Percentiles rank a stretch among this genome's conserved stretches.
Evolutionary conservation across 2,329 filamentous ascomycete species (phyloP).

Genomic region (Sclerotinia spermophila): DNA sequence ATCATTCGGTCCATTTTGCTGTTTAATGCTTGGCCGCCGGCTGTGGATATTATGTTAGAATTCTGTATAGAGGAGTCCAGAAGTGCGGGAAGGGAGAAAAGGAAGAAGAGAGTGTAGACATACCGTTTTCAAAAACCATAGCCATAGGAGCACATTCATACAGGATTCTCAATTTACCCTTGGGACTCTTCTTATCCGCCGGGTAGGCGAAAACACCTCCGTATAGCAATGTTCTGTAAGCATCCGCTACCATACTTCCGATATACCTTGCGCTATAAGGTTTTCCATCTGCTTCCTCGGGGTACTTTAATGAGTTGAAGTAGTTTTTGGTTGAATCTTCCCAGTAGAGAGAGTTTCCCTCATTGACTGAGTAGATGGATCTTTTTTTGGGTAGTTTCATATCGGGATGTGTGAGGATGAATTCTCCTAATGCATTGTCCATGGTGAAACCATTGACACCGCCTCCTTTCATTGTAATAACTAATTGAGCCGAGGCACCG

Average conservation of each 20-base stretch:
- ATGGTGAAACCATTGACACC: constrained; percentile 96
- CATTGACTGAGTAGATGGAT: constrained; percentile 95
- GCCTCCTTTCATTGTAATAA: constrained; percentile 93
- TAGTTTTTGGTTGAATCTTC: constrained; percentile 81
- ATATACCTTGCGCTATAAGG: constrained; percentile 96
- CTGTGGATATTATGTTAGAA: constrained; percentile 43
- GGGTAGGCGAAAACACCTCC: constrained; percentile 98
- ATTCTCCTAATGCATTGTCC: constrained; percentile 94
- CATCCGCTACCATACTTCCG: constrained; percentile 96
- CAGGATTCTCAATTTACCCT: constrained; percentile 94
- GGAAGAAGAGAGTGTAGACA: constrained; percentile 38
- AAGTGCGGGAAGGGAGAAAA: not conserved
- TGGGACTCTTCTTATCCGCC: constrained; percentile 95
- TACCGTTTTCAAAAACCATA: constrained; percentile 97
- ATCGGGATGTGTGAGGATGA: constrained; percentile 94
- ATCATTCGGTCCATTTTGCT: constrained; percentile 90
- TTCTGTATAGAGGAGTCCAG: not conserved
- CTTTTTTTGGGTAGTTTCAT: constrained; percentile 82
- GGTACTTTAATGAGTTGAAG: constrained; percentile 84
- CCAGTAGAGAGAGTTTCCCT: constrained; percentile 98
- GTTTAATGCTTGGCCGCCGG: constrained; percentile 88
- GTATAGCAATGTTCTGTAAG: constrained; percentile 91
- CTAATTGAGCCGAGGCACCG: constrained; percentile 90
- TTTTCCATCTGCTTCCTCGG: constrained; percentile 66
- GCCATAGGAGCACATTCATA: constrained; percentile 99